Percentiles rank a stretch among this genome's conserved stretches.
These are phyloP conservation scores for Dichotomopilus funicola DNA, from an alignment of 2,329 filamentous ascomycete species.

Conservation along the genomic window DNA sequence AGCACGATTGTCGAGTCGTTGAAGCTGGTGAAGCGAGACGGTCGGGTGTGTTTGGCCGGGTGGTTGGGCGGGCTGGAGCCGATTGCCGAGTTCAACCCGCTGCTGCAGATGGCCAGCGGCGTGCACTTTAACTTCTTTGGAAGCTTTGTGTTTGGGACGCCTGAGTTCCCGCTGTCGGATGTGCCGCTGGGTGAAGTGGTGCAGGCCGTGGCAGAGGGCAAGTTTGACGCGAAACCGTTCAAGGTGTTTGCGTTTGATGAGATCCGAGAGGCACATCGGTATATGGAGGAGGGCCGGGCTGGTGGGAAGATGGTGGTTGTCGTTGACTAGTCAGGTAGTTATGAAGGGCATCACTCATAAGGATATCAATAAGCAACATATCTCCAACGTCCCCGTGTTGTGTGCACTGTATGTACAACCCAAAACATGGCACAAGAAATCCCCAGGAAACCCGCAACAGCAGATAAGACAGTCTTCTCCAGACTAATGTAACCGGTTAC, in stretches of 20 bases:
- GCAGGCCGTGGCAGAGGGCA: conserved; percentile 30
- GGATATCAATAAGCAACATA: too few relatives aligned
- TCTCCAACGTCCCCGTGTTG: too few relatives aligned
- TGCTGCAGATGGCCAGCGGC: conserved; percentile 38
- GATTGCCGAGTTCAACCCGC: conserved; percentile 35
- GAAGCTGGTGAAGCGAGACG: conserved; percentile 29
- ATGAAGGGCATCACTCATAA: too few relatives aligned
- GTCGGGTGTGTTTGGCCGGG: conserved; percentile 33
- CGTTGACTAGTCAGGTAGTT: conserved; percentile 14
- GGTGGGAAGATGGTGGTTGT: conserved; percentile 31
- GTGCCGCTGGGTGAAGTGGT: conserved; percentile 36
- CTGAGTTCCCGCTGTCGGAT: conserved; percentile 32
- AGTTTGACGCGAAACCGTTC: conserved; percentile 30
- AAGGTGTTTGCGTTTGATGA: conserved; percentile 30
- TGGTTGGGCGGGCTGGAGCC: conserved; percentile 37
- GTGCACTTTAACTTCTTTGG: conserved; percentile 42
- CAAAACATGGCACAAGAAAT: too few relatives aligned
- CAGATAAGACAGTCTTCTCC: too few relatives aligned
- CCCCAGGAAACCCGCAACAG: too few relatives aligned
- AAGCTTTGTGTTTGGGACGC: conserved; percentile 32
- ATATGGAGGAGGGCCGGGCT: conserved; percentile 29
- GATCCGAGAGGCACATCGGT: conserved; percentile 29
- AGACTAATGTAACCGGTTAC: background rate
- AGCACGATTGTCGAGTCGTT: conserved; percentile 34
- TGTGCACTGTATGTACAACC: too few relatives aligned